Base-by-base conservation (phyloP, 148 eudicot species). In the Persicaria tinctoria region DNA sequence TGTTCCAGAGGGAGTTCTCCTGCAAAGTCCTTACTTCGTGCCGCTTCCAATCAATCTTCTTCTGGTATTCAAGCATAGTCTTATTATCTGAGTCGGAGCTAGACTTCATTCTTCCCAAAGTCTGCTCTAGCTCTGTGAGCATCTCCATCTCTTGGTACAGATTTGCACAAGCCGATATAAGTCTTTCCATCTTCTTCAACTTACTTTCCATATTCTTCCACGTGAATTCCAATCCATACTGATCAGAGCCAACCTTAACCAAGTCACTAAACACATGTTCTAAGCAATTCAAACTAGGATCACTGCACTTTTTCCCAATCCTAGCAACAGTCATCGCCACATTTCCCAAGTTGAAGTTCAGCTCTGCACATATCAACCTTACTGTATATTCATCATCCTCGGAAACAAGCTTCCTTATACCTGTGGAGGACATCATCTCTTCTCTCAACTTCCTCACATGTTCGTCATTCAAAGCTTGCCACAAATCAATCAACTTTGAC, bases 121-220 rank as follows among this genome's bases (percentile, higher is more conserved):
- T 77, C 76, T 84, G 93, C 51, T 89, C 89, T 50, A 89, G 82
- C 74, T 87, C 93, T 0, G 80, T 64, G 62, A 89, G 86, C 1
- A 76, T 75, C 62, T 87, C 93, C 84, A 87, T 80, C 63, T 86
- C 91, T 74, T 86, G 91, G 74, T 87, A 82, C 80, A 89, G 79
- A 84, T 75, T 87, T 3, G 87, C 76, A 80, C 80, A 87, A 17
- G 70, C 16, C 11, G 62, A 63, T 53, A 89, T 78, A 53, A 86
- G 85, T 27, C 76, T 63, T 51, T 87, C 91, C 93, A 89, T 89
- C 73, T 80, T 89, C 84, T 83, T 87, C 48, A 70, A 76, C 80
- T 86, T 87, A 17, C 74, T 75, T 55, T 89, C 89, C 93, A 89
- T 87, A 74, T 87, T 85, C 78, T 81, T 89, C 82, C 79, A 77